phyloP scores from a whole-genome alignment of 257 asterid species.

The Capsicum chinense region DNA sequence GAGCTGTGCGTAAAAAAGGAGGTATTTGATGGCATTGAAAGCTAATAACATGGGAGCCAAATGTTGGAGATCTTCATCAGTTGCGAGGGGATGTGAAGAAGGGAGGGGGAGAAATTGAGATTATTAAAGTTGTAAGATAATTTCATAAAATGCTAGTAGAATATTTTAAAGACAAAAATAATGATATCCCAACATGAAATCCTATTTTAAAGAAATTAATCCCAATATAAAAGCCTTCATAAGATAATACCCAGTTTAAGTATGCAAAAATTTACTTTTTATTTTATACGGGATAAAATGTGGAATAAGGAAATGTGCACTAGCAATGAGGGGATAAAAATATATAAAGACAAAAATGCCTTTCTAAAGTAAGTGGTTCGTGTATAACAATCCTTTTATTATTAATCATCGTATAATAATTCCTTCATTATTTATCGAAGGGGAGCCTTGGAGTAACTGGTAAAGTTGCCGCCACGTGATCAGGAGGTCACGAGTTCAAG shows the following conservation, averaged over 20 bases:
- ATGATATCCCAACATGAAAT: constrained; percentile 8
- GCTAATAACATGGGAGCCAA: background rate
- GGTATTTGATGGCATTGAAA: background rate
- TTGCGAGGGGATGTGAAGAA: background rate
- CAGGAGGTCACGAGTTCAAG: no score
- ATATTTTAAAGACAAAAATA: background rate
- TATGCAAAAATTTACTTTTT: background rate
- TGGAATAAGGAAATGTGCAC: constrained; percentile 6
- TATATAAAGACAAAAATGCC: background rate
- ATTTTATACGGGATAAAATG: background rate
- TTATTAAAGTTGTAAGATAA: background rate
- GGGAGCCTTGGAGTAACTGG: no score
- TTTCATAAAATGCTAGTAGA: background rate
- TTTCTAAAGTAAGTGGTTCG: background rate
- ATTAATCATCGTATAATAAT: background rate
- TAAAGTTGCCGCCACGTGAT: no score
- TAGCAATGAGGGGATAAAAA: background rate
- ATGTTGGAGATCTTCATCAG: constrained; percentile 17
- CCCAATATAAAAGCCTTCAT: background rate
- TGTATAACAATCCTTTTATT: background rate
- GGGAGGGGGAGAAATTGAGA: constrained; percentile 1
- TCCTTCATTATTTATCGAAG: background rate
- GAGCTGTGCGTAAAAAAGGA: background rate
- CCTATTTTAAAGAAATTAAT: constrained; percentile 5
- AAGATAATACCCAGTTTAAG: background rate